Evolutionary conservation across 164 flowering plant species (phyloP).

Genomic region (Annona squamosa): DNA sequence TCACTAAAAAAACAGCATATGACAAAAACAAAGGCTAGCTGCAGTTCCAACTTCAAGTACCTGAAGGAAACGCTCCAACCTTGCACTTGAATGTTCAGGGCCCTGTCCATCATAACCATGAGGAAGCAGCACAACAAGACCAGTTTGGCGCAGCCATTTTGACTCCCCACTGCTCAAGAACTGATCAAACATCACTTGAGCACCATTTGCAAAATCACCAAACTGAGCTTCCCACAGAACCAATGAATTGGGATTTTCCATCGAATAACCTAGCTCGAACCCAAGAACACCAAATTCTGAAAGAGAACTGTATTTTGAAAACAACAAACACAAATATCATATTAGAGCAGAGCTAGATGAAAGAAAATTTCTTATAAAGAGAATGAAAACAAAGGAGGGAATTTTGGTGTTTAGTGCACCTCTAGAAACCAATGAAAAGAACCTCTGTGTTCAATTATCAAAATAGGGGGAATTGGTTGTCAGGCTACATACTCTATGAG

Average conservation of each 20-base stretch:
- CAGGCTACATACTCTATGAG: too few species aligned
- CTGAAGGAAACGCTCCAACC: constrained; percentile 95
- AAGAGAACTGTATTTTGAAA: constrained; percentile 60
- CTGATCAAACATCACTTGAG: constrained; percentile 97
- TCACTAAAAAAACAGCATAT: background rate
- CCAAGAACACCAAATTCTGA: constrained; percentile 99
- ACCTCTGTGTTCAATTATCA: background rate
- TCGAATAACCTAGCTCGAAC: constrained; percentile 94
- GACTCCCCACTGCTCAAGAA: constrained; percentile 96
- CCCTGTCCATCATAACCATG: constrained; percentile 99
- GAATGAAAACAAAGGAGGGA: background rate
- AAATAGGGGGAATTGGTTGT: too few species aligned
- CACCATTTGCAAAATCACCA: constrained; percentile 98
- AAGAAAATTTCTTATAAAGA: background rate
- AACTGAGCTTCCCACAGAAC: constrained; percentile 98
- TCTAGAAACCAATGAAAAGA: background rate
- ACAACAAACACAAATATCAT: background rate
- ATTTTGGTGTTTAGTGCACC: background rate
- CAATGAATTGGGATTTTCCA: constrained; percentile 96
- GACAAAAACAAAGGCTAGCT: background rate
- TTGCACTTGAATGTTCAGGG: constrained; percentile 95
- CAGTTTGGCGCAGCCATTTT: constrained; percentile 95
- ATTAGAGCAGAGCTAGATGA: background rate
- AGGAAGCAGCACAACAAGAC: constrained; percentile 90
- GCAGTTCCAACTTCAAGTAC: constrained; percentile 23